Evolutionary conservation across 257 asterid genomes (phyloP), one percentile per base, ranked within the genome.

Genomic region (Scutellaria barbata): DNA sequence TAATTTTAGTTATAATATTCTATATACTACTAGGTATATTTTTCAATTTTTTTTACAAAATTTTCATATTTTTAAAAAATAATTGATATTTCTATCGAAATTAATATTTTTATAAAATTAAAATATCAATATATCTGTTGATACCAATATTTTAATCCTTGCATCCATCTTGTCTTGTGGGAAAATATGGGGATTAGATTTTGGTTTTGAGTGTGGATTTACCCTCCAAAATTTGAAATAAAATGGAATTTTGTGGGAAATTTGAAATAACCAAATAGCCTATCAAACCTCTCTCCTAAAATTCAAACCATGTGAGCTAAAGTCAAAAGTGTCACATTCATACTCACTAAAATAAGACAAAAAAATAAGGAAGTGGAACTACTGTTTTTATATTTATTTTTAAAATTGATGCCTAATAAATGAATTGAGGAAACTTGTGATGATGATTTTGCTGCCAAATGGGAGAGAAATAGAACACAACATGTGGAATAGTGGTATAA

Each of bases 151-250:
- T n/a, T n/a, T n/a, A n/a, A n/a, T n/a, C n/a, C n/a, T n/a, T n/a
- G n/a, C n/a, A n/a, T n/a, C n/a, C n/a, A n/a, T n/a, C n/a, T n/a
- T n/a, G n/a, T n/a, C n/a, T n/a, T n/a, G 35, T 30, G 4, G 35
- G 5, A 30, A 30, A 30, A 2, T 30, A 30, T 30, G 0, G 2
- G 35, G 35, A 30, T 30, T 4, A 30, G 5, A 30, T 30, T 30
- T 30, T 30, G 35, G 5, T 30, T 30, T 22, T 22, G n/a, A 22
- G 25, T 30, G 35, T 30, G 5, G 35, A 30, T 30, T 72, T 71
- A 37, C 46, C 76, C 76, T 48, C 76, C 76, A 41, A 62, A 62
- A 4, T 51, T 72, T 41, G 56, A 62, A 62, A 63, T 12, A 11
- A 40, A 52, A 61, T 20, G 8, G 6, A 58, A 71, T 59, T n/a